These are phyloP conservation scores for Agarophyton chilense DNA, from an alignment of 23 red algal genomes.

Conservation along the genomic window DNA sequence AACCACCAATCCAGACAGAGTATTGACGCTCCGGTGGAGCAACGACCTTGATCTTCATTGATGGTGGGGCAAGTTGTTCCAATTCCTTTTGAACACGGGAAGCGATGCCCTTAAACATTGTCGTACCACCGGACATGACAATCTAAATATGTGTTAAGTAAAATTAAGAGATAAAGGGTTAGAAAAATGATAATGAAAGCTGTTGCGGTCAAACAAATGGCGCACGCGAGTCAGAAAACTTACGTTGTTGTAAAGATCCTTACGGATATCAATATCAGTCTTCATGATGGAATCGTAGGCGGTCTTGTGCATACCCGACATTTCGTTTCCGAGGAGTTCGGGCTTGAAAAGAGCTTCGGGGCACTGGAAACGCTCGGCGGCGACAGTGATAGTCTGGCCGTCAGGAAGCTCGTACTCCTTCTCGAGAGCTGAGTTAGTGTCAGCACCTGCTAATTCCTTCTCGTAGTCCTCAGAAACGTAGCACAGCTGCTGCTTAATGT, in stretches of 20 bases:
- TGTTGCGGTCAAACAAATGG: background rate
- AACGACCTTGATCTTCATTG: slow-evolving; percentile 98
- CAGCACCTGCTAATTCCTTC: slow-evolving; percentile 82
- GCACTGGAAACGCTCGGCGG: slow-evolving; percentile 95
- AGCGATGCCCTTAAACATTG: slow-evolving; percentile 98
- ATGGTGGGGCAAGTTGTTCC: slow-evolving; percentile 82
- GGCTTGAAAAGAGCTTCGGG: slow-evolving; percentile 99
- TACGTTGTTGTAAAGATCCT: slow-evolving; percentile 98
- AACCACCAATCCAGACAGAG: slow-evolving; percentile 96
- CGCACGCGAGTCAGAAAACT: background rate
- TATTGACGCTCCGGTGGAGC: slow-evolving; percentile 96
- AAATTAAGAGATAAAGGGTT: background rate
- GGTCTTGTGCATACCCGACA: slow-evolving; percentile 91
- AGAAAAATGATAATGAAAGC: background rate
- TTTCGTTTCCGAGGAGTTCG: slow-evolving; percentile 90
- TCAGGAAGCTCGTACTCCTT: slow-evolving; percentile 99
- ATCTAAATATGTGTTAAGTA: background rate
- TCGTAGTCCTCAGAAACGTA: slow-evolving; percentile 99
- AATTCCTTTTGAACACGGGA: slow-evolving; percentile 93
- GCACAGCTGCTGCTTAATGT: slow-evolving; percentile 99
- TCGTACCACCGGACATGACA: slow-evolving; percentile 97
- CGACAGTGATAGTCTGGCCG: slow-evolving; percentile 97
- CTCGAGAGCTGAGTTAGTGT: slow-evolving; percentile 79
- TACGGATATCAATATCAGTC: slow-evolving; percentile 99
- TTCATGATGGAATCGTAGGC: slow-evolving; percentile 98